Evolutionary conservation across 345 rosid species (phyloP), one percentile per base, ranked within the genome.

Genomic region (Clausena lansium): DNA sequence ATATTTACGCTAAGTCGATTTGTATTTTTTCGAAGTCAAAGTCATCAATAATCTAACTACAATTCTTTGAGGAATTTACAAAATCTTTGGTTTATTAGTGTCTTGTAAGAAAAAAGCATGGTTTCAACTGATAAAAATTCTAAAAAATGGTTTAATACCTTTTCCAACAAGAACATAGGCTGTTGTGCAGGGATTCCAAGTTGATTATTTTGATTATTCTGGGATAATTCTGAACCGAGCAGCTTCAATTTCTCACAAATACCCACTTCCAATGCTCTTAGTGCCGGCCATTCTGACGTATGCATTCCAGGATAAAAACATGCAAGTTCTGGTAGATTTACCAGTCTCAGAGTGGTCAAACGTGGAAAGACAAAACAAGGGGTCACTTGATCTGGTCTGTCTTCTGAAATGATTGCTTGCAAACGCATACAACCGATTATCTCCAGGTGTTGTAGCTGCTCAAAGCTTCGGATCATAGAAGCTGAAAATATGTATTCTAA

Each of bases 241-340:
- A 74, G 20, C 22, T 57, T 54, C 4, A 38, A 1, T 19, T 77
- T 33, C 3, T 6, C 27, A 61, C 75, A 76, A 63, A 3, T 28
- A 32, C 8, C 38, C 7, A 70, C n/a, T 27, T 69, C 24, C 3
- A 74, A 4, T 19, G 6, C 55, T 54, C 36, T 72, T 9, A 86
- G 61, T 55, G 1, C 22, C 15, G 83, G 83, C 69, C 81, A 84
- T 17, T 80, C 78, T 4, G 60, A 5, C 14, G 79, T 63, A 45
- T 82, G 81, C 17, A 17, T 7, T 41, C 84, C 77, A 0, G 73
- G 79, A 19, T 73, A 81, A 71, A 86, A 80, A 5, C 64, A 67
- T 27, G 15, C 38, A 25, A 86, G 78, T 9, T 80, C 20, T 7
- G 73, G 38, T 4, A 82, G 22, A 0, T 1, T 2, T 20, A 4